These are phyloP conservation scores for Cajanus cajan DNA, from an alignment of 306 rosid species.

Conservation along the genomic window DNA sequence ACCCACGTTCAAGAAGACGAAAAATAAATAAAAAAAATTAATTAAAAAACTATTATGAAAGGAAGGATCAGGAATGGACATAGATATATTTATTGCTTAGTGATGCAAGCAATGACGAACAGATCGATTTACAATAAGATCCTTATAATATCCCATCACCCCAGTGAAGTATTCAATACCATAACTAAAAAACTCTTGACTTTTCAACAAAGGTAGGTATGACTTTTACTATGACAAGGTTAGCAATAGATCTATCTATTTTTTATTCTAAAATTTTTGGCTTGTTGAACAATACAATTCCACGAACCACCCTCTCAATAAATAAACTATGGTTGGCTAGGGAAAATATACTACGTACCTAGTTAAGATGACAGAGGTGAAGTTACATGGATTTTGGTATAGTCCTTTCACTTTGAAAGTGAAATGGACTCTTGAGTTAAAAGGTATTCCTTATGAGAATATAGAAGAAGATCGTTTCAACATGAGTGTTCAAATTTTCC, in stretches of 20 bases:
- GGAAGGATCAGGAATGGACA: too few species aligned
- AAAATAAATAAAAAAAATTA: too few species aligned
- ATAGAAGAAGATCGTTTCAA: constrained; percentile 52
- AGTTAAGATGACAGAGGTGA: constrained; percentile 32
- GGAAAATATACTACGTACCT: neutral
- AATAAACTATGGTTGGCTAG: neutral
- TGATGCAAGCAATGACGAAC: too few species aligned
- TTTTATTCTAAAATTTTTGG: neutral
- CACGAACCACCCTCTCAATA: neutral
- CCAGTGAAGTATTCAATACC: too few species aligned
- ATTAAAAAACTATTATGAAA: too few species aligned
- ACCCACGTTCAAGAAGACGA: too few species aligned
- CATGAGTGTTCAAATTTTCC: constrained; percentile 42
- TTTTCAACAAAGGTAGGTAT: too few species aligned
- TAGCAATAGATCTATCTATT: neutral
- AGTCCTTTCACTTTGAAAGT: constrained; percentile 54
- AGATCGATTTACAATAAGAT: too few species aligned
- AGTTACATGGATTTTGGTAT: constrained; percentile 50
- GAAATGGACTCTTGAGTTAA: constrained; percentile 48
- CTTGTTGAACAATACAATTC: neutral
- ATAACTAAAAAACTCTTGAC: too few species aligned
- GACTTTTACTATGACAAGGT: too few species aligned
- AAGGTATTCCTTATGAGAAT: constrained; percentile 50
- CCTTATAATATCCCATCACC: too few species aligned
- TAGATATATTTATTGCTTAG: too few species aligned